A percentile compares a stretch with the other conserved stretches of the same genome.
phyloP scores from a whole-genome alignment of 305 asterid species.

The Fraxinus greggii region DNA sequence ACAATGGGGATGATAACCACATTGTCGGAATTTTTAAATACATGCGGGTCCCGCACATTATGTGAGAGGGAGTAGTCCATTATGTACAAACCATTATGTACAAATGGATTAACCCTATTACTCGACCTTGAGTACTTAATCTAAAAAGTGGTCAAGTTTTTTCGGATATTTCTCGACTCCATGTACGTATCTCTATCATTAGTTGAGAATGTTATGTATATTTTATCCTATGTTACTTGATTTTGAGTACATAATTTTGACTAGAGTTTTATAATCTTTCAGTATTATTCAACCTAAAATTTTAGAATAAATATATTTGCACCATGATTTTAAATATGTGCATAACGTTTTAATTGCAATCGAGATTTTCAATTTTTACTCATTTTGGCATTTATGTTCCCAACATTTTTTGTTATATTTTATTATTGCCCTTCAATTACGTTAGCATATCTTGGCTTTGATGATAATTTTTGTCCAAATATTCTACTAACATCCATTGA shows the following conservation, averaged over 20 bases:
- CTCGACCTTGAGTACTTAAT: background rate
- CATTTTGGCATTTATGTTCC: background rate
- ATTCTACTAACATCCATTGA: background rate
- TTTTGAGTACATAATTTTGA: background rate
- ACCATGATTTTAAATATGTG: background rate
- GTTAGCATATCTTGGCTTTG: background rate
- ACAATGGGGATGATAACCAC: too few relatives aligned
- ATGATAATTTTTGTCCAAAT: background rate
- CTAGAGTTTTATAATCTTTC: background rate
- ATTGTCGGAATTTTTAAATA: too few relatives aligned
- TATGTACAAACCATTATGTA: too few relatives aligned
- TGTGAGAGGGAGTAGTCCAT: too few relatives aligned
- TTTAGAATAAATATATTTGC: background rate
- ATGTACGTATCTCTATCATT: background rate
- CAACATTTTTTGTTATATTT: background rate
- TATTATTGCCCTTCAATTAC: background rate
- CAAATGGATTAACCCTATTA: too few relatives aligned
- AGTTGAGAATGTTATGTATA: background rate
- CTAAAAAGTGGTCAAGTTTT: background rate
- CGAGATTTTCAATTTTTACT: background rate
- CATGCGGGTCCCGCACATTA: too few relatives aligned
- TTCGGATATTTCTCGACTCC: background rate
- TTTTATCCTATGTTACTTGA: background rate
- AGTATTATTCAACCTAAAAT: background rate
- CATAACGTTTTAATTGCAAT: background rate